Evolutionary conservation across 139 green algal species (phyloP), one percentile per base, ranked within the genome.

Genomic region (Edaphochlamys debaryana): DNA sequence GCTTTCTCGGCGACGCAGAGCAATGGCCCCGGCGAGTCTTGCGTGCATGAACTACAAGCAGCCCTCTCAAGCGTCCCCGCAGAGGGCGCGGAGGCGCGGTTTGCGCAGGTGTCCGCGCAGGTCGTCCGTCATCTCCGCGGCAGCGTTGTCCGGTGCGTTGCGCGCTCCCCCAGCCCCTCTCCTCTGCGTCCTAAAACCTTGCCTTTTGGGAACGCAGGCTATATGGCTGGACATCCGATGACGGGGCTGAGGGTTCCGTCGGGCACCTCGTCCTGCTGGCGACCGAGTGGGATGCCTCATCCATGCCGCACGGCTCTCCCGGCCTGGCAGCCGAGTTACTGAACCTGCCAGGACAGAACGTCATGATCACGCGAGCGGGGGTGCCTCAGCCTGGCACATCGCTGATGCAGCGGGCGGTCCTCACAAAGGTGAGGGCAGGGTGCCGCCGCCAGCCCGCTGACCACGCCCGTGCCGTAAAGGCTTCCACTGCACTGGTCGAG

Each of bases 391-490:
- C 62, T 9, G 62, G 7, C 15, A 32, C 29, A 0, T 30, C 37
- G 9, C 40, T 80, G 36, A 56, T 80, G 58, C 74, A 80, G 56
- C 74, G 70, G 58, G 74, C 74, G 30, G 74, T 80, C 58, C 40
- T 50, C 40, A 58, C 15, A 11, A 80, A 70, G 74, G 74, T 70
- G 40, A 17, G 74, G 9, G 8, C n/a, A 34, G 42, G 29, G 25
- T 29, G 27, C 50, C 20, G 34, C n/a, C n/a, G n/a, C n/a, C n/a
- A n/a, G n/a, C n/a, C n/a, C n/a, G n/a, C n/a, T n/a, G n/a, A n/a
- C n/a, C n/a, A n/a, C n/a, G n/a, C n/a, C n/a, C n/a, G n/a, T n/a
- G n/a, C n/a, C n/a, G n/a, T n/a, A n/a, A n/a, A n/a, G n/a, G n/a
- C n/a, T n/a, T n/a, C n/a, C n/a, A n/a, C n/a, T n/a, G n/a, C n/a